Percentiles rank a stretch among this genome's conserved stretches.
phyloP scores from a whole-genome alignment of 495 filamentous ascomycete species.

The Daldinia grandis region DNA sequence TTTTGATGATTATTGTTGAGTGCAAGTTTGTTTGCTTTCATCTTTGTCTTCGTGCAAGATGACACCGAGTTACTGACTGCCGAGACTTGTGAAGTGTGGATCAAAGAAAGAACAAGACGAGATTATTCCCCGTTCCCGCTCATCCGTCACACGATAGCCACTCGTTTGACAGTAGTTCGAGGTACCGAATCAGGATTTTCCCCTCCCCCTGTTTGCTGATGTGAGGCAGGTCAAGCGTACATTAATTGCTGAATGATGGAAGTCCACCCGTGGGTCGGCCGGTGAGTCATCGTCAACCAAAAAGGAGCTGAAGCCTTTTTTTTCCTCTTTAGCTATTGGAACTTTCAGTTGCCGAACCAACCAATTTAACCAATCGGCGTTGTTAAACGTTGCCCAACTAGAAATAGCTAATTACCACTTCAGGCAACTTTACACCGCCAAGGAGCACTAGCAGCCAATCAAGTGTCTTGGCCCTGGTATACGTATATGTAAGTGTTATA shows the following conservation, averaged over 20 bases:
- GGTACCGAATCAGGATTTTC: constrained; percentile 31
- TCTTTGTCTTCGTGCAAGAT: constrained; percentile 25
- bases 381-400: not conserved
- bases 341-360: constrained; percentile 11
- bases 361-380: constrained; percentile 9
- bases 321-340: not conserved
- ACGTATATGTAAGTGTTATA: not conserved
- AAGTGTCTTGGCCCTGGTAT: not conserved
- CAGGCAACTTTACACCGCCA: constrained; percentile 29
- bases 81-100: constrained; percentile 24
- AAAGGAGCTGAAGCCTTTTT: constrained; percentile 6
- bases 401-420: constrained; percentile 28
- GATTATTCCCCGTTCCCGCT: constrained; percentile 6
- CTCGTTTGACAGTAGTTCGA: constrained; percentile 3
- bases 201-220: constrained; percentile 41
- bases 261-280: constrained; percentile 14
- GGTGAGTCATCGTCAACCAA: constrained; percentile 43
- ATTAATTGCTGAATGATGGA: not conserved
- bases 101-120: constrained; percentile 14
- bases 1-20: constrained; percentile 26
- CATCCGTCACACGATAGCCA: constrained; percentile 18
- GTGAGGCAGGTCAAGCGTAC: constrained; percentile 32
- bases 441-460: constrained; percentile 4
- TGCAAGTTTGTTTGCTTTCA: constrained; percentile 26
- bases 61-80: constrained; percentile 36